These are phyloP conservation scores for Pythium chondricola DNA, from an alignment of 352 stramenopile species.

Conservation along the genomic window DNA sequence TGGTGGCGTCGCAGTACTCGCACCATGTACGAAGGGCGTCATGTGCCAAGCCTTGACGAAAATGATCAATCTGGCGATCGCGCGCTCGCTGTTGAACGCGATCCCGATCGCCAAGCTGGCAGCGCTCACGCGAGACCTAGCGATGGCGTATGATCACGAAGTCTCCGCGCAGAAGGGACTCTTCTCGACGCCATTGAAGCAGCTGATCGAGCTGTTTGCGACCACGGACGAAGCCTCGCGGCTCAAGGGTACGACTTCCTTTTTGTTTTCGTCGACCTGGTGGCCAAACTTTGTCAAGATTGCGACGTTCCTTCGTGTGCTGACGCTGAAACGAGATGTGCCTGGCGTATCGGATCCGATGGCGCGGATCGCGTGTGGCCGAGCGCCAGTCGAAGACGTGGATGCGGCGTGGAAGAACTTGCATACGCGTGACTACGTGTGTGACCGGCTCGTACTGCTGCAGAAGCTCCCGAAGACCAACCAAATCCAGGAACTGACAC, in stretches of 20 bases:
- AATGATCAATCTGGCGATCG: slow-evolving; percentile 60
- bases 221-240: slow-evolving; percentile 54
- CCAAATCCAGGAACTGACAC: slow-evolving; percentile 31
- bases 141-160: slow-evolving; percentile 59
- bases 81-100: slow-evolving; percentile 38
- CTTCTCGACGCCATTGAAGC: slow-evolving; percentile 62
- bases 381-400: slow-evolving; percentile 53
- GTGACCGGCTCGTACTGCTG: slow-evolving; percentile 48
- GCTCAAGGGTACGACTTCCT: slow-evolving; percentile 41
- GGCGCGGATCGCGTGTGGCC: slow-evolving; percentile 44
- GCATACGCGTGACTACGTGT: slow-evolving; percentile 31
- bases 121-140: slow-evolving; percentile 42
- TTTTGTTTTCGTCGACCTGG: slow-evolving; percentile 36
- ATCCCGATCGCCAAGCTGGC: slow-evolving; percentile 59
- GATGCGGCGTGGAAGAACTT: slow-evolving; percentile 27
- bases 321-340: slow-evolving; percentile 39
- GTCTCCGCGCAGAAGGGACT: slow-evolving; percentile 48
- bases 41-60: slow-evolving; percentile 53
- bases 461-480: slow-evolving; percentile 62
- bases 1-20: slow-evolving; percentile 23
- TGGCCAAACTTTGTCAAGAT: slow-evolving; percentile 59
- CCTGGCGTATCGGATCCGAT: slow-evolving; percentile 29
- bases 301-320: slow-evolving; percentile 47
- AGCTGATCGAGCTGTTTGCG: slow-evolving; percentile 55
- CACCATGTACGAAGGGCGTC: slow-evolving; percentile 38